Base-by-base conservation (phyloP, 805 yeast species). In the Spencermartinsiella europaea region DNA sequence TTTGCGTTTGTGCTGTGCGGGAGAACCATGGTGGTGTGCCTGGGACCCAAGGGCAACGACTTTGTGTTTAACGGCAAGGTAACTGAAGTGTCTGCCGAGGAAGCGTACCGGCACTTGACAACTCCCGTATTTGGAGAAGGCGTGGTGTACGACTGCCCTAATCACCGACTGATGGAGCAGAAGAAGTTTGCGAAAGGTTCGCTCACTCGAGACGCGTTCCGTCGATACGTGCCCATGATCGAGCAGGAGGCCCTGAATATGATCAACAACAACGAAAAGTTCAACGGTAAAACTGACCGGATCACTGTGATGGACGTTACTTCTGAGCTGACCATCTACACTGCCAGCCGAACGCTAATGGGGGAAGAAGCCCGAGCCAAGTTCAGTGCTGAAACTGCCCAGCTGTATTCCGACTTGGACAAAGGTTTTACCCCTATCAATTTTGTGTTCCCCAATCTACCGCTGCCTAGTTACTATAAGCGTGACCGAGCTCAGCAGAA, bases 41-140 rank as follows among this genome's bases (percentile, higher is more conserved):
- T 93, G 59, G 99, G 98, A 42, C 97, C 98, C 58, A 86, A 86
- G 69, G 99, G 99, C 56, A 96, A 93, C 67, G 99, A 93, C 66
- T 90, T 93, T 64, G 88, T 91, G 39, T 80, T 93, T 57, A 93
- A 93, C 67, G 87, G 96, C 37, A 90, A 86, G 68, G 74, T 85
- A 45, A 78, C 81, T 25, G 95, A 88, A 58, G 98, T 90, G 20
- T 82, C 89, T 41, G 99, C 99, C 40, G 98, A 93, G 66, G 97
- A 85, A 41, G 98, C 97, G 34, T 93, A 93, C 71, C 76, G 83
- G 52, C 96, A 90, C 64, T 76, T 93, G 68, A 93, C 99, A n/a
- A 91, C 98, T n/a, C 99, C 99, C 12, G 96, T 89, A 14, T 93
- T 93, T 58, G 99, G 99, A 59, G 81, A 89, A 62, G 99, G 98